Evolutionary conservation across 2,329 filamentous ascomycete species (phyloP).

Genomic region (Helminthosporium solani): DNA sequence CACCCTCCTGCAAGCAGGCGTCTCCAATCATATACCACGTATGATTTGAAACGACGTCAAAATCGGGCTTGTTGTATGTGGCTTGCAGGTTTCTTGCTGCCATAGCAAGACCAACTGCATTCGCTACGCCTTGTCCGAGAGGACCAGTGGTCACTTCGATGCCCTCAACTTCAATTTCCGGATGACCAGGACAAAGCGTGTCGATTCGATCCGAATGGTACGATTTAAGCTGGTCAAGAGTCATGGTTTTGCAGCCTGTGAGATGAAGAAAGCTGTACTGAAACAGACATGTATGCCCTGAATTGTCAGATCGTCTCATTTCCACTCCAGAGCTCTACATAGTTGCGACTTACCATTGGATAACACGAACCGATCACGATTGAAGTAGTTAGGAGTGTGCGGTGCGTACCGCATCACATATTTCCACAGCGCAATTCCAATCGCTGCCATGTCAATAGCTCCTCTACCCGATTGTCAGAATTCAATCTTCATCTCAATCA

Average conservation of each 20-base stretch:
- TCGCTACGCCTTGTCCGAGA: slow-evolving; percentile 61
- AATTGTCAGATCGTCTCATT: too few relatives aligned
- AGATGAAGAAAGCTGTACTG: slow-evolving; percentile 58
- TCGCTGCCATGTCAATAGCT: slow-evolving; percentile 63
- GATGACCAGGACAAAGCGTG: slow-evolving; percentile 57
- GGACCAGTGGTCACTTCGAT: slow-evolving; percentile 63
- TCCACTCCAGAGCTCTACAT: too few relatives aligned
- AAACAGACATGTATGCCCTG: slow-evolving; percentile 57
- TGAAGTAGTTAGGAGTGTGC: slow-evolving; percentile 57
- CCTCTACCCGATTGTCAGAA: slow-evolving; percentile 38
- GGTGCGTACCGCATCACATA: slow-evolving; percentile 64
- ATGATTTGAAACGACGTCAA: slow-evolving; percentile 52
- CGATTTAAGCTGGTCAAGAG: slow-evolving; percentile 57
- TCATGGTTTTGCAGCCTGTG: slow-evolving; percentile 57
- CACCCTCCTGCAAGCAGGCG: slow-evolving; percentile 60
- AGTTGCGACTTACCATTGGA: slow-evolving; percentile 53
- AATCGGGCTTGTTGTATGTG: slow-evolving; percentile 54
- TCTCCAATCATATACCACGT: slow-evolving; percentile 61
- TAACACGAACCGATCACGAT: slow-evolving; percentile 63
- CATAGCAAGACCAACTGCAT: slow-evolving; percentile 61
- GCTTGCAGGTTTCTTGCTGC: slow-evolving; percentile 58
- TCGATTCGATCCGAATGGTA: slow-evolving; percentile 54
- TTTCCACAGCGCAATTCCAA: slow-evolving; percentile 63
- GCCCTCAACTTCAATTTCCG: slow-evolving; percentile 59
- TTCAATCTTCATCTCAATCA: background rate